Evolutionary conservation across 2,329 filamentous ascomycete genomes (phyloP).

Genomic region (Diplodia sapinea): DNA sequence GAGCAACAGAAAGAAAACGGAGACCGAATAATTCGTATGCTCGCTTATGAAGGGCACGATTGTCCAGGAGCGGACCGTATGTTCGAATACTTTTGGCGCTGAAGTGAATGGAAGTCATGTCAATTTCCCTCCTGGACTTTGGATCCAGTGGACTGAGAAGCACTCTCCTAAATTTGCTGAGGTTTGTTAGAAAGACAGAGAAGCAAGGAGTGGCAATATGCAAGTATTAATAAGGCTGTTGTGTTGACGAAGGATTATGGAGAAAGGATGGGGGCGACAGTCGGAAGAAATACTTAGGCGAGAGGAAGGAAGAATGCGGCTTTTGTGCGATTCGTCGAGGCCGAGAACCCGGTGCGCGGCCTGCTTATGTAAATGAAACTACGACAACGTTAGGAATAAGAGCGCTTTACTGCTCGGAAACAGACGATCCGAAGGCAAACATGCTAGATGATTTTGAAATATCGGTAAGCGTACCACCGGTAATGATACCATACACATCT

Average conservation of each 20-base stretch:
- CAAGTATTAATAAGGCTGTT: neutral
- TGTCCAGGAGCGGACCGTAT: neutral
- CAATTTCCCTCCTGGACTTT: neutral
- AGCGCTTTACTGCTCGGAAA: neutral
- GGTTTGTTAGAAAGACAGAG: too few relatives aligned
- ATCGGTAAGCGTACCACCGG: too few relatives aligned
- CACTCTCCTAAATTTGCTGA: neutral
- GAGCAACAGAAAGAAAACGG: neutral
- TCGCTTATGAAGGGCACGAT: neutral
- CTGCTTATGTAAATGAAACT: conserved; percentile 1
- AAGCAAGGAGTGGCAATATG: neutral
- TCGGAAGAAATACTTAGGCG: neutral
- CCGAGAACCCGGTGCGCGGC: neutral
- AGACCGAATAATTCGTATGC: neutral
- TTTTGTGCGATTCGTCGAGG: conserved; percentile 13
- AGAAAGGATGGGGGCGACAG: neutral
- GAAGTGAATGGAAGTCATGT: neutral
- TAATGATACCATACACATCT: too few relatives aligned
- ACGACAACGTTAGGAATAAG: neutral
- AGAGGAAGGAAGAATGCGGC: neutral
- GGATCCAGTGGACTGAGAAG: neutral
- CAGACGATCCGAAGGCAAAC: neutral
- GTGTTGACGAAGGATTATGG: neutral
- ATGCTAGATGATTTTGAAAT: too few relatives aligned
- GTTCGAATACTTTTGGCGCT: neutral